phyloP scores from a whole-genome alignment of 78 protist species.

The Diacronema lutheri region DNA sequence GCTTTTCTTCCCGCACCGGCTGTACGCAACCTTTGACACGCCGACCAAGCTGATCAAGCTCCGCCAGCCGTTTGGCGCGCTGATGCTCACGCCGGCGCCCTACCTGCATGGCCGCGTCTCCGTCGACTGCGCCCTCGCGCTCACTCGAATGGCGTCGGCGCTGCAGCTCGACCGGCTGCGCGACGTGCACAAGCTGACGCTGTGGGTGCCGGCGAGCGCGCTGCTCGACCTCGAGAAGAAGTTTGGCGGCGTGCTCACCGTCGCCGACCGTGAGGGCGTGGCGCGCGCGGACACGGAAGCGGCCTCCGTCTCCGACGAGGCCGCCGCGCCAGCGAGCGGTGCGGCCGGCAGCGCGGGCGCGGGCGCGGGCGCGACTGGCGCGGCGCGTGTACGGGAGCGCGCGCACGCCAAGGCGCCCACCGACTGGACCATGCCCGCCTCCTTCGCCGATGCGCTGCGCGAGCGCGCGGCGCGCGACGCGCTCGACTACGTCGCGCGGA shows the following conservation, averaged over 20 bases:
- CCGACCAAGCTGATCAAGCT: slow-evolving; percentile 8
- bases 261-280: neutral
- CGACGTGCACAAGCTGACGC: neutral
- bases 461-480: no score
- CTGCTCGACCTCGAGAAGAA: neutral
- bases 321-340: no score
- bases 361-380: no score
- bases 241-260: neutral
- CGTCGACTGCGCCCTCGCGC: neutral
- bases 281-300: neutral
- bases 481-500: no score
- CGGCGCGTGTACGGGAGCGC: no score
- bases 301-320: no score
- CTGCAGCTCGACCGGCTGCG: neutral
- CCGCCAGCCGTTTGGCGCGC: neutral
- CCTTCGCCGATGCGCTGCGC: no score
- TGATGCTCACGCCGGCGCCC: neutral
- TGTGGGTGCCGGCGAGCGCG: neutral
- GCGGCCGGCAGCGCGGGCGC: no score
- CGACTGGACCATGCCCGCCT: no score
- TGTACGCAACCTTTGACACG: neutral
- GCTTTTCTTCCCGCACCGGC: neutral
- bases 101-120: neutral
- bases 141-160: neutral
- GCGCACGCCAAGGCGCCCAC: no score